phyloP scores from a whole-genome alignment of 2,329 filamentous ascomycete species.

The Whalleya microplaca region DNA sequence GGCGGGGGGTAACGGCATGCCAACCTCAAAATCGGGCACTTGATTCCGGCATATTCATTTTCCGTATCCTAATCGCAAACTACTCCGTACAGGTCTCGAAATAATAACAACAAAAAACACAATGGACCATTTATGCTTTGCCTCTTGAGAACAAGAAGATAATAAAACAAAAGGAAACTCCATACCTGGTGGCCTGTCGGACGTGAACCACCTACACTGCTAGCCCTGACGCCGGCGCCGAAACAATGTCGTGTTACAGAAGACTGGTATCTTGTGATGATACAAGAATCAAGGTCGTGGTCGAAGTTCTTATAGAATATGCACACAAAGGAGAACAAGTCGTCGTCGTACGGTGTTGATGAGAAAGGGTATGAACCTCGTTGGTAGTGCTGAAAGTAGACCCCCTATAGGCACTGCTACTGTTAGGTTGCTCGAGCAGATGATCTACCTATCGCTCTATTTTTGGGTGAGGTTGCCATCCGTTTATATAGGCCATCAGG shows the following conservation, averaged over 20 bases:
- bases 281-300: constrained; percentile 5
- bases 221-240: constrained; percentile 21
- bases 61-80: constrained; percentile 25
- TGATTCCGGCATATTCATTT: constrained; percentile 9
- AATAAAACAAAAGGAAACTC: constrained; percentile 5
- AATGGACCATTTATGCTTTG: constrained; percentile 15
- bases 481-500: constrained; percentile 84
- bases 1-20: too few relatives aligned
- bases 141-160: constrained; percentile 7
- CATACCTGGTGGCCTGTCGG: constrained; percentile 12
- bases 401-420: not conserved
- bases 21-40: too few relatives aligned
- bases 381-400: not conserved
- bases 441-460: constrained; percentile 27
- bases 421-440: not conserved
- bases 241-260: constrained; percentile 27
- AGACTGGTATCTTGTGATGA: constrained; percentile 19
- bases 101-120: not conserved
- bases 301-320: constrained; percentile 31
- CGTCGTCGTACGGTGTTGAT: constrained; percentile 13
- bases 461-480: constrained; percentile 65
- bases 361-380: not conserved
- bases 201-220: constrained; percentile 21
- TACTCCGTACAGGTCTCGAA: constrained; percentile 10
- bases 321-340: constrained; percentile 33